Evolutionary conservation across 83 land plant genomes (phyloP), one percentile per base, ranked within the genome.

Genomic region (Larix sibirica): DNA sequence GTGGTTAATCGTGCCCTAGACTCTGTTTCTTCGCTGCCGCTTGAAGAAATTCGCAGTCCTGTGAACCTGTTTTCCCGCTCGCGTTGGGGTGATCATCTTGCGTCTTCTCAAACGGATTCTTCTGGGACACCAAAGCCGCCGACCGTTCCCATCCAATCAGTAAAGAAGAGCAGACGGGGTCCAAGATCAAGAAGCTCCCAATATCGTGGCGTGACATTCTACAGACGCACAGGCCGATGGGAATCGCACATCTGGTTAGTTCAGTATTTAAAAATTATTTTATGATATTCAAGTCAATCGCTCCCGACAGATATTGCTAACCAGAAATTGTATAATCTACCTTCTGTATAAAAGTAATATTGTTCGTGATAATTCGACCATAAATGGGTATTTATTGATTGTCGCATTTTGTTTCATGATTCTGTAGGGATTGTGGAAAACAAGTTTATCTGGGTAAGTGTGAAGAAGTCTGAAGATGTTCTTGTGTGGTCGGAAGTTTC

Each of bases 171-270:
- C 88, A 86, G 96, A 76, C 86, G 96, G 2, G 92, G 96, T 0
- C 93, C 93, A 20, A 68, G 93, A 88, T 91, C 93, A 36, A 77
- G 92, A 42, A 94, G 93, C 84, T 94, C 93, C 6, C 96, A 91
- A 85, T 91, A 91, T 50, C 86, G 93, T 4, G 94, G 95, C 0
- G 95, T 93, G 44, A 94, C 94, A 2, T 94, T 89, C 83, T 94
- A 91, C 88, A 87, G 96, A 74, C 71, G 94, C 13, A 94, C 96
- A 21, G 93, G 92, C 33, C 91, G 92, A 3, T 91, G 96, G 92
- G 96, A 94, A 74, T 90, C 96, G 0, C 95, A 93, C 70, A 93
- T 93, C 14, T 93, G 95, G 95, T 90, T 20, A 64, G 66, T 23
- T 13, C 3, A 21, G 14, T 16, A 14, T 42, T 77, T 67, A 16